phyloP scores from a whole-genome alignment of 1,284 basidiomycete species.

The Cutaneotrichosporon cavernicola region DNA sequence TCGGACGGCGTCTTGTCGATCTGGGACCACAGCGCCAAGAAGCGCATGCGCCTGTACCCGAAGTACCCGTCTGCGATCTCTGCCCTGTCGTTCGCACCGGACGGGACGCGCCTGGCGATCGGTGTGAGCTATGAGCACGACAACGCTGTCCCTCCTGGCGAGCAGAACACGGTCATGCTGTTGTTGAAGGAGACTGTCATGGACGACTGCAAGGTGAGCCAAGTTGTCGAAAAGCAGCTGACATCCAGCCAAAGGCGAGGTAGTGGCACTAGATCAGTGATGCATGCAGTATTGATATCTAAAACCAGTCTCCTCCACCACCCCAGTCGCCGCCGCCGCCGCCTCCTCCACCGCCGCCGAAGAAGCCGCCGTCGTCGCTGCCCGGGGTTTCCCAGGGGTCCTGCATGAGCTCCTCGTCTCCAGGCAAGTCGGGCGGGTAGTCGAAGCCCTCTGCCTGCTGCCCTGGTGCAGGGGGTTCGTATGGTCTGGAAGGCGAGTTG shows the following conservation, averaged over 20 bases:
- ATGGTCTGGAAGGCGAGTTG: not conserved
- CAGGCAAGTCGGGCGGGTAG: slow-evolving; percentile 13
- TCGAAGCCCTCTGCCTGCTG: slow-evolving; percentile 27
- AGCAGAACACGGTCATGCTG: slow-evolving; percentile 42
- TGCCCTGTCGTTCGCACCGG: slow-evolving; percentile 73
- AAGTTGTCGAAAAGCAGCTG: not conserved
- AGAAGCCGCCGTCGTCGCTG: slow-evolving; percentile 26
- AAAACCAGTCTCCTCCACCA: slow-evolving; percentile 37
- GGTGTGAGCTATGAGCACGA: slow-evolving; percentile 86
- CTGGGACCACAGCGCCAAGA: slow-evolving; percentile 97
- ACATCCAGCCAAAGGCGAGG: slow-evolving; percentile 19
- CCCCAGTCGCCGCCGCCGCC: slow-evolving; percentile 21
- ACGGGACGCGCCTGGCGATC: slow-evolving; percentile 77
- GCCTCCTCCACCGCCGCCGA: slow-evolving; percentile 25
- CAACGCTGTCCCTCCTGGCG: slow-evolving; percentile 59
- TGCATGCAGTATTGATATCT: slow-evolving; percentile 19
- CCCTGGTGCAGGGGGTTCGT: slow-evolving; percentile 15
- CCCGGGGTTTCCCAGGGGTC: slow-evolving; percentile 24
- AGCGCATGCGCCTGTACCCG: slow-evolving; percentile 83
- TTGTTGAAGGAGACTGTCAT: slow-evolving; percentile 53
- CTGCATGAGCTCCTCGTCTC: slow-evolving; percentile 27
- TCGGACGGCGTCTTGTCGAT: slow-evolving; percentile 88
- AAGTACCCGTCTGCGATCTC: slow-evolving; percentile 73
- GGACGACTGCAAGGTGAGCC: slow-evolving; percentile 52
- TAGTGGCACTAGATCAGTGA: slow-evolving; percentile 5